phyloP scores from a whole-genome alignment of 2,329 filamentous ascomycete genomes.

The Pseudogymnoascus sp. region DNA sequence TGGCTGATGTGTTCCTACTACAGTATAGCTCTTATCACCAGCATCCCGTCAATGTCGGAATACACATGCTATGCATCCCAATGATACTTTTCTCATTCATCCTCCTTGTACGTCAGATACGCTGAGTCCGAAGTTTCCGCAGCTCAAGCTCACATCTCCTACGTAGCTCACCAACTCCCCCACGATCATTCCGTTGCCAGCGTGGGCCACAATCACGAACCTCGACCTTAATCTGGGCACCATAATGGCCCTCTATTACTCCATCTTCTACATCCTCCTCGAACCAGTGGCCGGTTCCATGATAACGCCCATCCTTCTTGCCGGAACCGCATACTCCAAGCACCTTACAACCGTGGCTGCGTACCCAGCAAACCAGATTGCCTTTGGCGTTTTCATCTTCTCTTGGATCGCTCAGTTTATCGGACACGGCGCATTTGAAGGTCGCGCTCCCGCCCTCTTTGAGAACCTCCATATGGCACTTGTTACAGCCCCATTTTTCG shows the following conservation, averaged over 20 bases:
- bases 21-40: conserved; percentile 82
- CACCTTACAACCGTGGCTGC: conserved; percentile 47
- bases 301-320: conserved; percentile 68
- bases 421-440: conserved; percentile 83
- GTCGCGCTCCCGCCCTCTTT: conserved; percentile 76
- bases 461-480: conserved; percentile 89
- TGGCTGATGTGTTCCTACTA: conserved; percentile 15
- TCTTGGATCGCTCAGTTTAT: conserved; percentile 87
- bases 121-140: conserved; percentile 2
- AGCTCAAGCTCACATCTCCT: conserved; percentile 18
- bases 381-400: conserved; percentile 59
- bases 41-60: conserved; percentile 65
- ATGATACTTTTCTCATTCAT: conserved; percentile 64
- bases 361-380: conserved; percentile 37
- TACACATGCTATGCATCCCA: conserved; percentile 74
- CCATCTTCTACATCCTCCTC: conserved; percentile 76
- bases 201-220: conserved; percentile 59
- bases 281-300: conserved; percentile 84
- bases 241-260: conserved; percentile 58
- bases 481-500: conserved; percentile 89
- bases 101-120: conserved; percentile 49
- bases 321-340: conserved; percentile 65
- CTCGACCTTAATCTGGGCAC: conserved; percentile 59
- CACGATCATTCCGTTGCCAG: conserved; percentile 54
- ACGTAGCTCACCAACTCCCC: conserved; percentile 52